phyloP scores from a whole-genome alignment of 2,329 filamentous ascomycete genomes.

The Dactylellina cionopaga region DNA sequence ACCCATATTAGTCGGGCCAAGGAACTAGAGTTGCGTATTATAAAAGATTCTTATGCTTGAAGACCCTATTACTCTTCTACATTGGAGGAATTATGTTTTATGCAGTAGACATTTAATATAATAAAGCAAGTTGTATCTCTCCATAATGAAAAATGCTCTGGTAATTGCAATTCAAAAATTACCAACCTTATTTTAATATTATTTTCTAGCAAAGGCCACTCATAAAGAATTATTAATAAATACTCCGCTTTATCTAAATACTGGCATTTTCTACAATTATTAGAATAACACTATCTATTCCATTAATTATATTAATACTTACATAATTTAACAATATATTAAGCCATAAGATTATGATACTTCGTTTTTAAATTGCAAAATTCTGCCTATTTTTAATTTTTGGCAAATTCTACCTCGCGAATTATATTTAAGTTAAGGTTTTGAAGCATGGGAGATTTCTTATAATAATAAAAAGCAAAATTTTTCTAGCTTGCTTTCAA shows the following conservation, averaged over 20 bases:
- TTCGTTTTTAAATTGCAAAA: constrained; percentile 55
- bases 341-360: constrained; percentile 58
- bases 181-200: background rate
- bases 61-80: background rate
- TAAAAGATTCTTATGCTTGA: background rate
- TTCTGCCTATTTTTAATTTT: constrained; percentile 59
- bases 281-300: background rate
- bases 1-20: background rate
- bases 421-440: constrained; percentile 23
- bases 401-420: constrained; percentile 5
- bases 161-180: constrained; percentile 53
- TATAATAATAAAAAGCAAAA: constrained; percentile 66
- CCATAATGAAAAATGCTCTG: constrained; percentile 47
- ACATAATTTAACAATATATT: background rate
- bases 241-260: constrained; percentile 58
- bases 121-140: constrained; percentile 53
- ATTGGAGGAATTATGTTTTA: background rate
- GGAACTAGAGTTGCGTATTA: no score
- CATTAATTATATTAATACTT: background rate
- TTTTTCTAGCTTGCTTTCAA: constrained; percentile 58
- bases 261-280: constrained; percentile 59
- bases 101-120: constrained; percentile 42
- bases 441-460: constrained; percentile 62
- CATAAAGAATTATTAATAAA: constrained; percentile 65
- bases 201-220: constrained; percentile 67